These are phyloP conservation scores for Skeletonema grethae DNA, from an alignment of 108 stramenopile genomes.

Conservation along the genomic window DNA sequence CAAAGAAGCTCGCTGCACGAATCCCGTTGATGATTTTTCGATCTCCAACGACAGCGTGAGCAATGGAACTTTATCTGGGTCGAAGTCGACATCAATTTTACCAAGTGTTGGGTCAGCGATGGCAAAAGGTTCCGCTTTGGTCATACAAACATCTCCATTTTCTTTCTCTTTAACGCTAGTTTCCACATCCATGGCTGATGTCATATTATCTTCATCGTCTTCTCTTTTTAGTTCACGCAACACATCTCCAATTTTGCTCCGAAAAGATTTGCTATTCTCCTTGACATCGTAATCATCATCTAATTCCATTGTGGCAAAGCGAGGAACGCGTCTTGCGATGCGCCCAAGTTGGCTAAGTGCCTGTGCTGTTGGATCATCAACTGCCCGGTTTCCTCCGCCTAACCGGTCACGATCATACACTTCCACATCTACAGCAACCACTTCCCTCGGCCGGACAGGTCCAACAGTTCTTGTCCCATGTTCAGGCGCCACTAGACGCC, in stretches of 20 bases:
- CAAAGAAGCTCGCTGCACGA: slow-evolving; percentile 63
- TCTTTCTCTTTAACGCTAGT: slow-evolving; percentile 3
- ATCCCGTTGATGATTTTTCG: slow-evolving; percentile 82
- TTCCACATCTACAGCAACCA: slow-evolving; percentile 82
- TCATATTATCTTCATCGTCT: slow-evolving; percentile 23
- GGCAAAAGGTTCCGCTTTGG: slow-evolving; percentile 79
- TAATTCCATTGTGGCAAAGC: slow-evolving; percentile 84
- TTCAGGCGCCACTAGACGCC: slow-evolving; percentile 85
- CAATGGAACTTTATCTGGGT: slow-evolving; percentile 80
- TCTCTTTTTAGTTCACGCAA: slow-evolving; percentile 11
- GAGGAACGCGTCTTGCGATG: slow-evolving; percentile 74
- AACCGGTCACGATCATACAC: slow-evolving; percentile 70
- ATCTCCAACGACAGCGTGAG: slow-evolving; percentile 75
- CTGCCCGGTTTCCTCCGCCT: slow-evolving; percentile 41
- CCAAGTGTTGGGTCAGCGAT: slow-evolving; percentile 82
- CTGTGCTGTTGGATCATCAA: slow-evolving; percentile 4
- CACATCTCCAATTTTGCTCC: slow-evolving; percentile 14
- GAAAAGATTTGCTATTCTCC: slow-evolving; percentile 21
- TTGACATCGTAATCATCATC: slow-evolving; percentile 54
- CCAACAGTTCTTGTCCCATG: slow-evolving; percentile 69
- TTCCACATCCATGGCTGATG: slow-evolving; percentile 31
- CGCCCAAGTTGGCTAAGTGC: slow-evolving; percentile 40
- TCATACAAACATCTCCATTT: slow-evolving; percentile 34
- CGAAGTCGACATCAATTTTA: slow-evolving; percentile 75
- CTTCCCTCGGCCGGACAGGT: slow-evolving; percentile 68